A percentile compares a stretch with the other conserved stretches of the same genome.
Conservation (phyloP, 805 yeast species). For the Saccharomycopsis microspora region DNA sequence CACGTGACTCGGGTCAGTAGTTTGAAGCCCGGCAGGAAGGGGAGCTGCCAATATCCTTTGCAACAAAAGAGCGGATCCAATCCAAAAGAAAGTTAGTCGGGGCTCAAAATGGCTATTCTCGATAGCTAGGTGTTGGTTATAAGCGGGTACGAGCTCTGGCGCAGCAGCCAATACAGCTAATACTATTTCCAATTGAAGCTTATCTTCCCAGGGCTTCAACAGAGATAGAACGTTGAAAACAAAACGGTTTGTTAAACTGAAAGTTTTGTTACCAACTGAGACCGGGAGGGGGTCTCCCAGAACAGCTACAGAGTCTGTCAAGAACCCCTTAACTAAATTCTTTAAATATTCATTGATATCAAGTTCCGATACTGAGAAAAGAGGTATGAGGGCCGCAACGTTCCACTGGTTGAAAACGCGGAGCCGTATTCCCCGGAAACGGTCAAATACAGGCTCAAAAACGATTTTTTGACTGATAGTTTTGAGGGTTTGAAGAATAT, state of each 20-base stretch:
- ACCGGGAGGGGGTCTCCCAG: constrained; percentile 31
- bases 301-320: constrained; percentile 27
- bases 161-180: constrained; percentile 36
- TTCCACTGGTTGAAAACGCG: constrained; percentile 71
- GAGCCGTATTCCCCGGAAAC: constrained; percentile 46
- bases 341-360: constrained; percentile 29
- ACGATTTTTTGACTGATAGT: constrained; percentile 42
- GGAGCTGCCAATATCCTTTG: constrained; percentile 29
- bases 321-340: constrained; percentile 35
- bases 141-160: constrained; percentile 70
- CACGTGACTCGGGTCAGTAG: constrained; percentile 20
- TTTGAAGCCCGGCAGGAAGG: not conserved
- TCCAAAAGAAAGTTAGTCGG: constrained; percentile 68
- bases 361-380: constrained; percentile 32
- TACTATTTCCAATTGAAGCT: constrained; percentile 44
- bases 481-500: constrained; percentile 30
- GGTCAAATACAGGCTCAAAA: constrained; percentile 48
- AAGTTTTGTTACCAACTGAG: constrained; percentile 36
- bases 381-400: constrained; percentile 41
- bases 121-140: constrained; percentile 43
- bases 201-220: constrained; percentile 77
- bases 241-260: constrained; percentile 56
- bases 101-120: constrained; percentile 68
- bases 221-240: constrained; percentile 49
- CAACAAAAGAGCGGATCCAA: constrained; percentile 56